Evolutionary conservation across 2,329 filamentous ascomycete species (phyloP).

Genomic region (Acrodontium crateriforme): DNA sequence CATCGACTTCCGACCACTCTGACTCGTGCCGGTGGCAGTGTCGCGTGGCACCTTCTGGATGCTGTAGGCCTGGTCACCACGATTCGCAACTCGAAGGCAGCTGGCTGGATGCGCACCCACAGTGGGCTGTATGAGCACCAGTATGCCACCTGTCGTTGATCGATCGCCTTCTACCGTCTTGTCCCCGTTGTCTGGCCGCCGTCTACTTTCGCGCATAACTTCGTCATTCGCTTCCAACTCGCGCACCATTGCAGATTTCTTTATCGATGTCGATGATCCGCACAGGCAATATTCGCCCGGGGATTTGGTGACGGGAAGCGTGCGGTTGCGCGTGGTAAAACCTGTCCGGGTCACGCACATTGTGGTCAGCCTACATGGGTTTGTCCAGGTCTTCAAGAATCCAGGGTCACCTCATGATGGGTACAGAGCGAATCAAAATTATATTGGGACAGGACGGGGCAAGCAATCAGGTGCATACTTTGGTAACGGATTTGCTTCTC

Average conservation of each 20-base stretch:
- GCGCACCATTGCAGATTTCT: slow-evolving; percentile 63
- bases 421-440: slow-evolving; percentile 33
- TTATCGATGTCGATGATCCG: slow-evolving; percentile 62
- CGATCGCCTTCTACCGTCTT: slow-evolving; percentile 1
- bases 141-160: slow-evolving; percentile 8
- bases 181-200: slow-evolving; percentile 11
- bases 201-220: slow-evolving; percentile 40
- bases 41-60: too few relatives aligned
- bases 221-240: slow-evolving; percentile 40
- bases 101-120: too few relatives aligned
- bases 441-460: slow-evolving; percentile 41
- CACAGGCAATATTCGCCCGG: slow-evolving; percentile 64
- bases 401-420: slow-evolving; percentile 46
- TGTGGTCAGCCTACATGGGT: slow-evolving; percentile 64
- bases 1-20: too few relatives aligned
- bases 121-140: too few relatives aligned
- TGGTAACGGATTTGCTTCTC: slow-evolving; percentile 63
- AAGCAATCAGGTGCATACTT: slow-evolving; percentile 44
- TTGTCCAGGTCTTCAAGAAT: slow-evolving; percentile 64
- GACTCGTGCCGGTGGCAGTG: too few relatives aligned
- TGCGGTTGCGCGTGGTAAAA: slow-evolving; percentile 59
- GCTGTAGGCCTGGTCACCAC: too few relatives aligned
- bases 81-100: too few relatives aligned
- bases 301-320: slow-evolving; percentile 58
- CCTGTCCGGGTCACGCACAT: slow-evolving; percentile 67